Evolutionary conservation across 2,329 filamentous ascomycete genomes (phyloP).

Genomic region (Neurospora sp.): DNA sequence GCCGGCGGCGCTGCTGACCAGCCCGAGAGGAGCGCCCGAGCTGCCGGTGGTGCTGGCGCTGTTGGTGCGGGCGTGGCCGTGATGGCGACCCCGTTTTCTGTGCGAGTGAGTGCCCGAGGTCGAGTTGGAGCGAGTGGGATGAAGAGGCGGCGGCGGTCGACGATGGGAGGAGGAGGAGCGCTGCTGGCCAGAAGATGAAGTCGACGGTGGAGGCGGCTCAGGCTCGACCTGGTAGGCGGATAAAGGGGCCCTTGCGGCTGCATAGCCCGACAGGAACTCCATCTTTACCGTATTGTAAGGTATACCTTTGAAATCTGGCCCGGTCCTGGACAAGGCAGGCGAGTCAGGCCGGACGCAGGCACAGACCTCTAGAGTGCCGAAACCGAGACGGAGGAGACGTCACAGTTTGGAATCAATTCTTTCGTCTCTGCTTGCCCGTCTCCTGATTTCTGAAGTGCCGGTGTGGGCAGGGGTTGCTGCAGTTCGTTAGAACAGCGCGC

Average conservation of each 20-base stretch:
- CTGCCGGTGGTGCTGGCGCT: conserved; percentile 22
- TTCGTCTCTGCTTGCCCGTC: neutral
- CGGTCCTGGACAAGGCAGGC: neutral
- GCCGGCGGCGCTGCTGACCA: neutral
- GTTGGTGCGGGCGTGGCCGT: conserved; percentile 22
- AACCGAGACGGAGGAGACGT: neutral
- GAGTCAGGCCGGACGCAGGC: conserved; percentile 1
- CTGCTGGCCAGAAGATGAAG: neutral
- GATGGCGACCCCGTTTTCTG: conserved; percentile 15
- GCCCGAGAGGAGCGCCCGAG: conserved; percentile 1
- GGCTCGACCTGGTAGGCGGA: conserved; percentile 18
- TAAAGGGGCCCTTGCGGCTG: conserved; percentile 19
- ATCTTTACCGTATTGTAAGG: conserved; percentile 4
- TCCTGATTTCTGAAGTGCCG: neutral
- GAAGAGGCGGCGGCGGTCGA: neutral
- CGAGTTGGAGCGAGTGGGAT: conserved; percentile 19
- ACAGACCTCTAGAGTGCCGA: neutral
- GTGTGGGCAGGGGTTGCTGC: neutral
- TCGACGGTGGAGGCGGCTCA: conserved; percentile 13
- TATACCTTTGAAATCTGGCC: neutral
- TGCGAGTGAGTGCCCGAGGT: conserved; percentile 11
- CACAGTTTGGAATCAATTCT: neutral
- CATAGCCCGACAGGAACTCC: conserved; percentile 21
- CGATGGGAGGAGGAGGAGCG: neutral
- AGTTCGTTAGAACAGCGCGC: neutral